Conservation (phyloP, 768 basidiomycete genomes). For the Kwoniella sp. region DNA sequence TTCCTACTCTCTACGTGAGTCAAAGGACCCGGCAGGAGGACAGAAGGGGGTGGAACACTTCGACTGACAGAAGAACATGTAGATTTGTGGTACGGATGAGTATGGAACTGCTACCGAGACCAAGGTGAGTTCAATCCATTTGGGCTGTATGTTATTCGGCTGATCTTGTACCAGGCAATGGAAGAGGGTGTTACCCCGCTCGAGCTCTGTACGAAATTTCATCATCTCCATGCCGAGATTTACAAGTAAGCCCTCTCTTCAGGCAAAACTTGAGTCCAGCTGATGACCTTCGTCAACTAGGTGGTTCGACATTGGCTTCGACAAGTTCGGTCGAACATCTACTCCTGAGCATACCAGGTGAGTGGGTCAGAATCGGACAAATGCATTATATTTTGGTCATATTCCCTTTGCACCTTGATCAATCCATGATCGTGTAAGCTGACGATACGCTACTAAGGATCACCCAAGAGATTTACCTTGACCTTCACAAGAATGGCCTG, state of each 20-base stretch:
- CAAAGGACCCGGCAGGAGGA: too few relatives aligned
- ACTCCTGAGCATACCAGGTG: slow-evolving; percentile 86
- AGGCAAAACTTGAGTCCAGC: neutral
- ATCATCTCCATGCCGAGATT: slow-evolving; percentile 82
- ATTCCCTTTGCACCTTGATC: too few relatives aligned
- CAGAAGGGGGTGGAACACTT: too few relatives aligned
- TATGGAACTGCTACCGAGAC: slow-evolving; percentile 99
- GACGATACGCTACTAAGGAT: slow-evolving; percentile 59
- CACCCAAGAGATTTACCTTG: slow-evolving; percentile 82
- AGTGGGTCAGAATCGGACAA: too few relatives aligned
- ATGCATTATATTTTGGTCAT: too few relatives aligned
- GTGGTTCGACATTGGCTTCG: slow-evolving; percentile 98
- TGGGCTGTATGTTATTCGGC: slow-evolving; percentile 6
- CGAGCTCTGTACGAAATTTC: slow-evolving; percentile 82
- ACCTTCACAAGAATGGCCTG: slow-evolving; percentile 73
- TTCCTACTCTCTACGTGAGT: slow-evolving; percentile 73
- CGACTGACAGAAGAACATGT: neutral
- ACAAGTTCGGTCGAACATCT: slow-evolving; percentile 93
- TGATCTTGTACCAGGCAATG: slow-evolving; percentile 32
- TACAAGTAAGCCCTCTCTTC: slow-evolving; percentile 62
- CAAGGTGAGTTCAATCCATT: slow-evolving; percentile 77
- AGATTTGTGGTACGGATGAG: slow-evolving; percentile 94
- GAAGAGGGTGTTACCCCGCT: slow-evolving; percentile 56
- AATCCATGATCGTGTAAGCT: too few relatives aligned
- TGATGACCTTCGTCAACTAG: slow-evolving; percentile 27